These are phyloP conservation scores for Carallia pectinifolia DNA, from an alignment of 345 rosid genomes.

Conservation along the genomic window DNA sequence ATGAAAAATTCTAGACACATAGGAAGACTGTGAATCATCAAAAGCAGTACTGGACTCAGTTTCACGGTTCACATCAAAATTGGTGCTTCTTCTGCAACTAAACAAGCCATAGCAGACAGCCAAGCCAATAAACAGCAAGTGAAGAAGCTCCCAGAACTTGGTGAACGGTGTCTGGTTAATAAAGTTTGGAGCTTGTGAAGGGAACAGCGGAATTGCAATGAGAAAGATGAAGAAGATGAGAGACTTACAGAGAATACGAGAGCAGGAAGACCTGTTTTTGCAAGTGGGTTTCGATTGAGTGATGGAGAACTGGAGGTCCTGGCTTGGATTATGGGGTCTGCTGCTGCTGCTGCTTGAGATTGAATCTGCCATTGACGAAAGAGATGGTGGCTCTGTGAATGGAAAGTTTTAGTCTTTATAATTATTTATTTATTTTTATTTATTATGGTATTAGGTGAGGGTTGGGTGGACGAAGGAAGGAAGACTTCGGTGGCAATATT, in stretches of 20 bases:
- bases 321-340: conserved; percentile 29
- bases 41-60: conserved; percentile 2
- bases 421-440: too few relatives aligned
- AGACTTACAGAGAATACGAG: conserved; percentile 49
- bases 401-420: too few relatives aligned
- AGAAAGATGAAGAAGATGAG: conserved; percentile 50
- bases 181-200: conserved; percentile 76
- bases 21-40: conserved; percentile 44
- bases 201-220: conserved; percentile 66
- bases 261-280: conserved; percentile 20
- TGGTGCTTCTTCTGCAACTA: conserved; percentile 52
- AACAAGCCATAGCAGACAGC: conserved; percentile 86
- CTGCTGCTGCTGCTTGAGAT: background rate
- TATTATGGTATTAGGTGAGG: background rate
- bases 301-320: conserved; percentile 1
- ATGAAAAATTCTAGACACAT: conserved; percentile 46
- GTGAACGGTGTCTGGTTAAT: conserved; percentile 44
- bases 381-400: background rate
- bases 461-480: conserved; percentile 44
- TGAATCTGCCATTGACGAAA: conserved; percentile 51
- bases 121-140: conserved; percentile 67
- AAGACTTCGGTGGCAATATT: conserved; percentile 40
- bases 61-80: conserved; percentile 34
- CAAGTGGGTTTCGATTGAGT: background rate
- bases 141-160: conserved; percentile 75